Conservation (phyloP, 208 protist species). For the Crithidia expoeki region DNA sequence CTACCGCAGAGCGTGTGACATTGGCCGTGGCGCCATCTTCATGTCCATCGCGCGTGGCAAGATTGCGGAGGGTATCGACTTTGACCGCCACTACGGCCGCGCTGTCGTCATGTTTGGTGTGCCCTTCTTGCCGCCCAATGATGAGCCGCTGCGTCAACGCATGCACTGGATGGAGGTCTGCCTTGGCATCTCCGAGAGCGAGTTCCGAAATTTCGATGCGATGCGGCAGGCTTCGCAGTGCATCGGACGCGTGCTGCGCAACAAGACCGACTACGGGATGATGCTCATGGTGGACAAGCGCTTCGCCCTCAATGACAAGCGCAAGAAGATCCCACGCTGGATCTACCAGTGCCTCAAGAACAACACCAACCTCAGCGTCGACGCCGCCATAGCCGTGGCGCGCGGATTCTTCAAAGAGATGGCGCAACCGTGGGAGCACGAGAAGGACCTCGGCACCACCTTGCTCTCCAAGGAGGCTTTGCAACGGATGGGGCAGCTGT, state of each 20-base stretch:
- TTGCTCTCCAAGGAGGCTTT: slow-evolving; percentile 65
- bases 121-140: slow-evolving; percentile 94
- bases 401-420: slow-evolving; percentile 95
- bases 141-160: slow-evolving; percentile 93
- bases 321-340: slow-evolving; percentile 92
- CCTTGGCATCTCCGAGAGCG: slow-evolving; percentile 95
- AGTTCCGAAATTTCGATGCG: slow-evolving; percentile 99
- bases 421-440: slow-evolving; percentile 94
- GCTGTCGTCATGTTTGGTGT: slow-evolving; percentile 98
- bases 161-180: slow-evolving; percentile 97
- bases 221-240: slow-evolving; percentile 99
- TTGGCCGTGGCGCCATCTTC: slow-evolving; percentile 98
- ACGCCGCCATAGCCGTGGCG: slow-evolving; percentile 88
- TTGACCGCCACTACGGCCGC: slow-evolving; percentile 97
- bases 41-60: slow-evolving; percentile 98
- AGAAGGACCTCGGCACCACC: slow-evolving; percentile 87
- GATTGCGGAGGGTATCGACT: slow-evolving; percentile 99
- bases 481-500: slow-evolving; percentile 44
- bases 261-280: slow-evolving; percentile 99
- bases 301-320: slow-evolving; percentile 96
- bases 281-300: slow-evolving; percentile 99
- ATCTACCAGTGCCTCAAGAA: slow-evolving; percentile 91
- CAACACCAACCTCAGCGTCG: slow-evolving; percentile 91
- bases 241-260: slow-evolving; percentile 98
- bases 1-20: slow-evolving; percentile 97